Conservation (phyloP, 352 stramenopile species). For the Phytophthora pinifolia region DNA sequence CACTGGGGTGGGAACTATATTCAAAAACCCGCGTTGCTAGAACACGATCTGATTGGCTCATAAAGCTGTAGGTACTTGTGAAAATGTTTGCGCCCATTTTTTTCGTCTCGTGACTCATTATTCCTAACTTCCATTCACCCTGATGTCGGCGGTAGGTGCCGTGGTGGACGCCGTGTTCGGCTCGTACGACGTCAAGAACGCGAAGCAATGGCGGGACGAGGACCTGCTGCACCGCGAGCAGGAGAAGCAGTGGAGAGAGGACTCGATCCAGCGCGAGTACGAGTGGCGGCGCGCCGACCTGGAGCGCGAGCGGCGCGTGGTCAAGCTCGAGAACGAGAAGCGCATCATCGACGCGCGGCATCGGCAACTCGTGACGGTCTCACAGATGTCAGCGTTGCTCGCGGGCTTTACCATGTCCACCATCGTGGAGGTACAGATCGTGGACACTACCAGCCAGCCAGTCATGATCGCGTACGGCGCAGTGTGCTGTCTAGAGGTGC, state of each 20-base stretch:
- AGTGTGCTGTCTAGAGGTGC: slow-evolving; percentile 58
- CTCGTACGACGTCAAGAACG: slow-evolving; percentile 84
- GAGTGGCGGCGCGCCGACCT: slow-evolving; percentile 72
- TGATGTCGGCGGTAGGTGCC: slow-evolving; percentile 53
- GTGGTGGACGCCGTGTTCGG: slow-evolving; percentile 78
- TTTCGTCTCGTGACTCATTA: no score
- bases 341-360: slow-evolving; percentile 72
- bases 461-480: slow-evolving; percentile 58
- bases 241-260: slow-evolving; percentile 79
- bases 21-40: no score
- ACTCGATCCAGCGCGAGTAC: slow-evolving; percentile 65
- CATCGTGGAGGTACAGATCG: slow-evolving; percentile 70
- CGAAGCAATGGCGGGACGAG: slow-evolving; percentile 80
- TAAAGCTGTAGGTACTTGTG: no score
- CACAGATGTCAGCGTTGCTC: slow-evolving; percentile 66
- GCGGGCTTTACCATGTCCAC: slow-evolving; percentile 74
- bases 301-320: slow-evolving; percentile 61
- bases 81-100: no score
- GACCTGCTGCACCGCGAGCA: slow-evolving; percentile 71
- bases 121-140: no score
- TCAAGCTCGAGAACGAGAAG: slow-evolving; percentile 86
- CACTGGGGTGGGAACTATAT: no score
- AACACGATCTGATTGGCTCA: no score
- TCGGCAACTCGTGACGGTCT: slow-evolving; percentile 66
- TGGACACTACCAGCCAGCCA: slow-evolving; percentile 38